Evolutionary conservation across 352 stramenopile genomes (phyloP).

Genomic region (Peronospora tabacina): DNA sequence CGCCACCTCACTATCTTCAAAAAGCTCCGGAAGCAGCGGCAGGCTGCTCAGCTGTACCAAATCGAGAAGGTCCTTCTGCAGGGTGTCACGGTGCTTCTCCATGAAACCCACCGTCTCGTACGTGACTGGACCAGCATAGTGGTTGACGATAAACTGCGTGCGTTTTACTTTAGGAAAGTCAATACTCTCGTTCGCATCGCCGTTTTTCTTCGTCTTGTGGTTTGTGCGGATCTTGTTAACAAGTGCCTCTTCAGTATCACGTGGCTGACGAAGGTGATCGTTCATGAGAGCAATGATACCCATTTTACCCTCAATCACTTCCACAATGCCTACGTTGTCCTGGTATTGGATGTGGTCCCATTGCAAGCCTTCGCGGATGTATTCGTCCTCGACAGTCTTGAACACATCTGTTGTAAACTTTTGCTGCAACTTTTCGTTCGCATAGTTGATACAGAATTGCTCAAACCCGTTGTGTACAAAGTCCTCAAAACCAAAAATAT

Average conservation of each 20-base stretch:
- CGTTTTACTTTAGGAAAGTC: constrained; percentile 85
- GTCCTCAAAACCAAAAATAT: constrained; percentile 99
- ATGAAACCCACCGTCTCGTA: constrained; percentile 94
- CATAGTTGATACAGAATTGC: constrained; percentile 92
- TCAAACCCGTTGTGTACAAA: constrained; percentile 92
- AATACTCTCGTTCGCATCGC: constrained; percentile 64
- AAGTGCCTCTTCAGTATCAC: constrained; percentile 79
- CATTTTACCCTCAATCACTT: constrained; percentile 92
- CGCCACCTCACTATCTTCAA: constrained; percentile 51
- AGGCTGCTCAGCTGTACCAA: constrained; percentile 74
- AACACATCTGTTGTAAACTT: constrained; percentile 94
- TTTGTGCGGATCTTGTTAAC: constrained; percentile 86
- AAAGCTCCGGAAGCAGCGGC: constrained; percentile 59
- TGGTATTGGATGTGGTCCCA: constrained; percentile 98
- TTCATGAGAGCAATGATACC: constrained; percentile 87
- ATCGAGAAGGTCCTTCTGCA: constrained; percentile 93
- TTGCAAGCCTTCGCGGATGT: constrained; percentile 94
- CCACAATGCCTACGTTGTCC: constrained; percentile 97
- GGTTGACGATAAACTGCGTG: constrained; percentile 92
- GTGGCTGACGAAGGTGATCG: constrained; percentile 77
- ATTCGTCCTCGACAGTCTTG: constrained; percentile 97
- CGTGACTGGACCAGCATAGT: constrained; percentile 92
- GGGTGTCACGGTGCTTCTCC: constrained; percentile 93
- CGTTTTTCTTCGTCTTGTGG: constrained; percentile 62
- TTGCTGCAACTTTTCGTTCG: constrained; percentile 87